Base-by-base conservation (phyloP, 2,329 filamentous ascomycete species). In the Cladophialophora bantiana region DNA sequence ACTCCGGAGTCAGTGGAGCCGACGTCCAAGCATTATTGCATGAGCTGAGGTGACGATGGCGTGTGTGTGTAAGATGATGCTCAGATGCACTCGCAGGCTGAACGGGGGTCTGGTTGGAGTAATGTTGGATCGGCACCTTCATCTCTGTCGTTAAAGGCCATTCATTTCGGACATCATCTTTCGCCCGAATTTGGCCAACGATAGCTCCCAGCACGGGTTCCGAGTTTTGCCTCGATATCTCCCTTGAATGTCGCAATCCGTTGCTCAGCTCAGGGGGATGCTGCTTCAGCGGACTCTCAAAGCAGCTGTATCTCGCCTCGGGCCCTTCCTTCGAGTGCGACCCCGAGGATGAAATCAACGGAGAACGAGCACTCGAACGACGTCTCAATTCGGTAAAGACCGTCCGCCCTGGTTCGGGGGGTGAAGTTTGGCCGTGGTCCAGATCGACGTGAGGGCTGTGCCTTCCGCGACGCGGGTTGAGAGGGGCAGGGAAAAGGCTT, bases 401-500 rank as follows among this genome's bases (percentile, higher is more conserved):
- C 7, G 7, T 13, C 58, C 10, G 45, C 34, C 4, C 32, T 40
- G 26, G 18, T 31, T 32, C 12, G n/a, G 12, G 6, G 20, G 32
- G 40, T 34, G 32, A 12, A 5, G 18, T 12, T 20, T 9, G 42
- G 12, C 20, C 18, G 48, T 4, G 34, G 32, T 20, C 13, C 26
- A 18, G 48, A 38, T 56, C 35, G 34, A n/a, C 35, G 26, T 38
- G 40, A 18, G 15, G 59, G 36, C 34, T 57, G 38, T 57, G 42
- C n/a, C 31, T 32, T n/a, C 40, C 54, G 15, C 56, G 57, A 7
- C 52, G 50, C n/a, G 53, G 40, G 7, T 57, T 45, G 18, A 65
- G 18, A 15, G 63, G 63, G 42, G 36, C 63, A 42, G 63, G 63
- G 18, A 65, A 50, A 20, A 65, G 63, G 26, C 63, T 65, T 12